phyloP scores from a whole-genome alignment of 139 green algal species.

The Volvox africanus region DNA sequence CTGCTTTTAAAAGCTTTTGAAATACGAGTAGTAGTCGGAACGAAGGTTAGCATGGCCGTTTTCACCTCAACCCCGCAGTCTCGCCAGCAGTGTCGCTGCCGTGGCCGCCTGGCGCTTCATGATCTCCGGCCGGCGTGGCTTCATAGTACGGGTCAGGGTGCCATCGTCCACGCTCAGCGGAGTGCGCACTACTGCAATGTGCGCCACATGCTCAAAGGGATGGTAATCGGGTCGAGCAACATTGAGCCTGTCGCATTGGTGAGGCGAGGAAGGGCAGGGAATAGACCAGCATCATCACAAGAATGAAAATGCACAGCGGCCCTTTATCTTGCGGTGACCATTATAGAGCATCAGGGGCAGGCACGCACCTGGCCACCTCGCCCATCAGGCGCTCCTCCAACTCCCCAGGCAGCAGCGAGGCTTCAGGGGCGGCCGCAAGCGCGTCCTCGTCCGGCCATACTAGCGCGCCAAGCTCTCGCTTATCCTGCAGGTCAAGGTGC shows the following conservation, averaged over 20 bases:
- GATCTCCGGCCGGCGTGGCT: conserved; percentile 81
- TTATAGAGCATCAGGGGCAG: no score
- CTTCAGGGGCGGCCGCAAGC: conserved; percentile 8
- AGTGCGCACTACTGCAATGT: conserved; percentile 66
- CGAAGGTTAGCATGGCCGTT: no score
- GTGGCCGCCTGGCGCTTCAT: conserved; percentile 63
- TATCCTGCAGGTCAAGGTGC: conserved; percentile 62
- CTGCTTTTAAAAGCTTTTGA: no score
- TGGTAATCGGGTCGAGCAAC: conserved; percentile 52
- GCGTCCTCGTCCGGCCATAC: conserved; percentile 68
- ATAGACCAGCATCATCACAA: no score
- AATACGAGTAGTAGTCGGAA: no score
- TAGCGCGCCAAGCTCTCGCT: conserved; percentile 67
- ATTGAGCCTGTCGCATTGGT: conserved; percentile 47
- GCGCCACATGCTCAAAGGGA: conserved; percentile 68
- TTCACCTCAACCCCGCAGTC: conserved; percentile 64
- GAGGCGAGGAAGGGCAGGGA: no score
- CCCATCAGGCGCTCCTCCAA: conserved; percentile 58
- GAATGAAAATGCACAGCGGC: no score
- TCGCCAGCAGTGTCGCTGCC: conserved; percentile 61
- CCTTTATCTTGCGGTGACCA: no score
- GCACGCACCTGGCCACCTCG: conserved; percentile 56
- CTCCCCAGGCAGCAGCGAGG: conserved; percentile 10
- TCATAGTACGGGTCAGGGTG: conserved; percentile 95
- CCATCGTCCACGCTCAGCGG: conserved; percentile 85